Evolutionary conservation across 768 basidiomycete species (phyloP), one percentile per base, ranked within the genome.

Genomic region (Auriscalpium vulgare): DNA sequence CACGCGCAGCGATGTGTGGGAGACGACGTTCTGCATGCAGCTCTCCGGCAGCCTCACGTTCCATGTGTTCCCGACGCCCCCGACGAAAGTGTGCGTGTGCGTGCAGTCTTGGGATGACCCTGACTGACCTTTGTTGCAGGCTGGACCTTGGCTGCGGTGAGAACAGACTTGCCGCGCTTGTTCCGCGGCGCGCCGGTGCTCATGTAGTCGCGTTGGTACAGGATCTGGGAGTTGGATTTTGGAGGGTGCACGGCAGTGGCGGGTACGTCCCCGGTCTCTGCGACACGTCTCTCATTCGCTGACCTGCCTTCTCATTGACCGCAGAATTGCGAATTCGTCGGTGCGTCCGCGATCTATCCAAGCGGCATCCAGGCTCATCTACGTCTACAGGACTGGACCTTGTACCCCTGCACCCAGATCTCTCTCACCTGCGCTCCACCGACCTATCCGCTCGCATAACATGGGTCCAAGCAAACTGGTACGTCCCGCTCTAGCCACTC

Each of bases 391-490:
- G 85, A 36, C 67, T 88, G 53, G 87, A 90, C 62, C 69, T 89
- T 38, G 86, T 87, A 0, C 84, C 86, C 11, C 71, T 88, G 2
- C 85, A 88, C 55, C 85, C 87, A 3, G 78, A 88, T 65, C 74
- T 87, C n/a, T 68, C 74, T 9, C 79, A 75, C 59, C 69, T 83
- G n/a, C 80, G 79, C n/a, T 74, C 77, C 8, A 68, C 74, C 10
- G 79, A 84, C 59, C 69, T 87, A 8, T 76, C 79, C 2, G 72
- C 77, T 13, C 73, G 87, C 57, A 77, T 90, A 36, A 83, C 78
- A 51, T 90, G 87, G 87, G 75, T 85, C 1, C 84, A 86, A 55
- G 77, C 78, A 4, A 88, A 88, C 62, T 87, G 87, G 87, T 87
- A 60, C 46, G 84, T 71, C 21, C 29, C 16, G 9, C 36, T 64